Evolutionary conservation across 176 grass and related monocot genomes (phyloP).

Genomic region (Tuctoria greenei): DNA sequence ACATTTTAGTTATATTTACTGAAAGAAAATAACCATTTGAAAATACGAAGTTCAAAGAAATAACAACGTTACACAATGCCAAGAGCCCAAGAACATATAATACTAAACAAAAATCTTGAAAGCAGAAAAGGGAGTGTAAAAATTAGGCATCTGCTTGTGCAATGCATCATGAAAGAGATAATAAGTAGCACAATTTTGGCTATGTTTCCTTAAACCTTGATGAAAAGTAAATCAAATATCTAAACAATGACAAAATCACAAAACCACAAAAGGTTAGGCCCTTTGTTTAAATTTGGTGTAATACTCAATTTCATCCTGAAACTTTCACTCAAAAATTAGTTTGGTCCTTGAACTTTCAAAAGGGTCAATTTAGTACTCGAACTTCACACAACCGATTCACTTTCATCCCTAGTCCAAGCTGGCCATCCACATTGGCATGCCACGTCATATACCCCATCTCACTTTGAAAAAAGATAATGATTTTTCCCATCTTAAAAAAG

Average conservation of each 20-base stretch:
- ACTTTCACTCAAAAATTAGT: too few relatives aligned
- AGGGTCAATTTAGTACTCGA: too few relatives aligned
- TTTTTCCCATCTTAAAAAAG: too few relatives aligned
- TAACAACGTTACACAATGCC: background rate
- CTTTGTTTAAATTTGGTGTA: too few relatives aligned
- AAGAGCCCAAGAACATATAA: background rate
- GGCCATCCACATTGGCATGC: too few relatives aligned
- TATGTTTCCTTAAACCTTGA: conserved; percentile 6
- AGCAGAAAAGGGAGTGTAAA: background rate
- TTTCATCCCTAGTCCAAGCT: too few relatives aligned
- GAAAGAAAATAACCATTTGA: background rate
- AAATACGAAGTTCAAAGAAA: conserved; percentile 5
- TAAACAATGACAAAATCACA: background rate
- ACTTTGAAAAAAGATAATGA: too few relatives aligned
- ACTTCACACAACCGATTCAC: too few relatives aligned
- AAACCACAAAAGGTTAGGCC: background rate
- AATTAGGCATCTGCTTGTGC: conserved; percentile 5
- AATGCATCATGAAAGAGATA: conserved; percentile 17
- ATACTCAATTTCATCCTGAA: too few relatives aligned
- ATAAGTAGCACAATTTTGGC: background rate
- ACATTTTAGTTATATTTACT: conserved; percentile 22
- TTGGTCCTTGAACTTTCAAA: too few relatives aligned
- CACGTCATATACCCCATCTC: too few relatives aligned
- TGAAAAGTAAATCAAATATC: conserved; percentile 17
- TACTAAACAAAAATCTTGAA: background rate